Evolutionary conservation across 257 asterid genomes (phyloP), one percentile per base, ranked within the genome.

Genomic region (Gentiana straminea): DNA sequence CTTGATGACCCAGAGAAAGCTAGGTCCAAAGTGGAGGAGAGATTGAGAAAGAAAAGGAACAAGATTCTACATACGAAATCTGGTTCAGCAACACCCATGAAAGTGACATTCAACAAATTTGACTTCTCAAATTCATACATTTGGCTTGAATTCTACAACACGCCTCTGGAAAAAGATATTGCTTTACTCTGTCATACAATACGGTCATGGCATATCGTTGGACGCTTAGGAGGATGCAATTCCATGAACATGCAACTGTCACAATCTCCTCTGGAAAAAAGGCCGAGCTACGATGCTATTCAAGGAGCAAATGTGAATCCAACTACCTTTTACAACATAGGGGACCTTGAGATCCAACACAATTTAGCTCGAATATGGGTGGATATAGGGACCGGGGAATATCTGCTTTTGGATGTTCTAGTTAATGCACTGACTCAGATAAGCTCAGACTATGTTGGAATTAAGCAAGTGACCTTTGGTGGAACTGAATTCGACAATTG

Each of bases 191-290:
- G 87, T 62, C 85, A 87, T 57, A 73, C 95, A 52, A 78, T 84
- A 58, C 84, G 94, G 59, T 70, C 98, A 7, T 91, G 97, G 97
- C 94, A 91, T 73, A 87, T 91, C 59, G 73, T 91, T 72, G 98
- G 98, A 68, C 88, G 98, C 33, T 88, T 91, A 54, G 97, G 97
- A 57, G 98, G 97, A 58, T 91, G 92, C 79, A 91, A 87, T 73
- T 85, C 98, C 9, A 69, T 91, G 94, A 87, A 91, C 71, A 83
- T 91, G 98, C 98, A 87, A 80, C 52, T 91, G 65, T 86, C 96
- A 13, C 90, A 91, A 67, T 80, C 92, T 58, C 80, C 75, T 49
- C 32, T 79, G 72, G 98, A 91, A 65, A 71, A 78, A 69, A 75
- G 90, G 67, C 95, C 96, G 15, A 78, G 71, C 55, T 87, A 91